Evolutionary conservation across 768 basidiomycete species (phyloP).

Genomic region (Macrolepiota dolichaula): DNA sequence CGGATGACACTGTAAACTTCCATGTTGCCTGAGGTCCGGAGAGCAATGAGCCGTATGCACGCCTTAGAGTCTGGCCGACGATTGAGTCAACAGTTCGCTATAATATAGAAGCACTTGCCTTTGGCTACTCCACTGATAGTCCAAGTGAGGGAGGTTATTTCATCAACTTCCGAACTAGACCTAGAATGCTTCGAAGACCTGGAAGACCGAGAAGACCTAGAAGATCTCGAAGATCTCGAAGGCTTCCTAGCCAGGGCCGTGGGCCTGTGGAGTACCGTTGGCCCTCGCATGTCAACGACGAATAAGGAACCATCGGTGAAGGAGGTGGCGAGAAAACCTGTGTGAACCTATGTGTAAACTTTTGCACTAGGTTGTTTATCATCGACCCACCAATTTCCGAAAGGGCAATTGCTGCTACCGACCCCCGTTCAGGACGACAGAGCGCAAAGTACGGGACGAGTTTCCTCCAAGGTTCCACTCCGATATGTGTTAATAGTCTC

Average conservation of each 20-base stretch:
- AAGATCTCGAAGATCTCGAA: constrained; percentile 26
- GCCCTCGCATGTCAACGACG: constrained; percentile 74
- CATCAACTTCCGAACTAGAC: constrained; percentile 43
- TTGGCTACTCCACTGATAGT: constrained; percentile 52
- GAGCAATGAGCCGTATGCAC: constrained; percentile 60
- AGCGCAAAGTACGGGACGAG: constrained; percentile 65
- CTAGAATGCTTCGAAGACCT: constrained; percentile 21
- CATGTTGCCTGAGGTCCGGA: constrained; percentile 52
- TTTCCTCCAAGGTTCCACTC: constrained; percentile 32
- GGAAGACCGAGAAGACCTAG: constrained; percentile 21
- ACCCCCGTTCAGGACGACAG: constrained; percentile 29
- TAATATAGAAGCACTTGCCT: constrained; percentile 32
- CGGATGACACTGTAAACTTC: constrained; percentile 54
- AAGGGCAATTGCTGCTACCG: constrained; percentile 53
- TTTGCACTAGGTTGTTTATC: background rate
- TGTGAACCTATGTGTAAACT: constrained; percentile 2
- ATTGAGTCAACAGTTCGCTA: background rate
- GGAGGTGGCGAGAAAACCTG: constrained; percentile 77
- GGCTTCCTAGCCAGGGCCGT: constrained; percentile 34
- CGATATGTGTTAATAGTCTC: constrained; percentile 47
- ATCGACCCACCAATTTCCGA: constrained; percentile 67
- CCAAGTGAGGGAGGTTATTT: constrained; percentile 61
- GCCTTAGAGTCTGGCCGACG: constrained; percentile 36
- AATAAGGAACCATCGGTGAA: constrained; percentile 57
- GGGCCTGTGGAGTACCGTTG: constrained; percentile 58